A percentile compares a stretch with the other conserved stretches of the same genome.
phyloP scores from a whole-genome alignment of 2,329 filamentous ascomycete species.

The Sporothrix phasma region DNA sequence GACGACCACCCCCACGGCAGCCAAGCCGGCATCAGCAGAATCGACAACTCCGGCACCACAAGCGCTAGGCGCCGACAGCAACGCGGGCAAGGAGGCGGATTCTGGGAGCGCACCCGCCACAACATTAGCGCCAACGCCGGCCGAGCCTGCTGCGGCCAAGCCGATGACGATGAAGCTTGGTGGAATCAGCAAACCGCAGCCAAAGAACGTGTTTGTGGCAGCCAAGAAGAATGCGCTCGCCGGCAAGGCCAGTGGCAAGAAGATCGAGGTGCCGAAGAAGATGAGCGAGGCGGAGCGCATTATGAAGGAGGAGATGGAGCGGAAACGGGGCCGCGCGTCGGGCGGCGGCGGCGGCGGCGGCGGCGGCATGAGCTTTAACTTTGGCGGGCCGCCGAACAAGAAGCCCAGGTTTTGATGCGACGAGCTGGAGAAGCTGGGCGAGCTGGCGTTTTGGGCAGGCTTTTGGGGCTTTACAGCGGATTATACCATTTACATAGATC shows the following conservation, averaged over 20 bases:
- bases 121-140: slow-evolving; percentile 7
- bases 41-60: background rate
- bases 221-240: slow-evolving; percentile 59
- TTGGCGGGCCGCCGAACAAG: slow-evolving; percentile 31
- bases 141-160: slow-evolving; percentile 11
- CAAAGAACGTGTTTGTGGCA: slow-evolving; percentile 66
- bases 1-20: slow-evolving; percentile 14
- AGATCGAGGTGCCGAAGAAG: slow-evolving; percentile 60
- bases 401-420: slow-evolving; percentile 36
- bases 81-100: background rate
- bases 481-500: background rate
- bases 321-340: slow-evolving; percentile 48
- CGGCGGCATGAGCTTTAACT: slow-evolving; percentile 8
- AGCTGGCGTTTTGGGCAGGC: background rate
- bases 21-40: background rate
- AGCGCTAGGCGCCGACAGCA: background rate
- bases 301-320: slow-evolving; percentile 76
- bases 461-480: background rate
- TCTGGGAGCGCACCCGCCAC: background rate
- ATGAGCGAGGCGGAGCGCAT: slow-evolving; percentile 84
- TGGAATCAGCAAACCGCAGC: slow-evolving; percentile 45
- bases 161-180: slow-evolving; percentile 56
- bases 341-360: no score
- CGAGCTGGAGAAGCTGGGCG: no score
- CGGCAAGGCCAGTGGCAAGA: slow-evolving; percentile 48